Evolutionary conservation across 73 alveolate species (phyloP), one percentile per base, ranked within the genome.

Genomic region (Tetrahymena elliotti): DNA sequence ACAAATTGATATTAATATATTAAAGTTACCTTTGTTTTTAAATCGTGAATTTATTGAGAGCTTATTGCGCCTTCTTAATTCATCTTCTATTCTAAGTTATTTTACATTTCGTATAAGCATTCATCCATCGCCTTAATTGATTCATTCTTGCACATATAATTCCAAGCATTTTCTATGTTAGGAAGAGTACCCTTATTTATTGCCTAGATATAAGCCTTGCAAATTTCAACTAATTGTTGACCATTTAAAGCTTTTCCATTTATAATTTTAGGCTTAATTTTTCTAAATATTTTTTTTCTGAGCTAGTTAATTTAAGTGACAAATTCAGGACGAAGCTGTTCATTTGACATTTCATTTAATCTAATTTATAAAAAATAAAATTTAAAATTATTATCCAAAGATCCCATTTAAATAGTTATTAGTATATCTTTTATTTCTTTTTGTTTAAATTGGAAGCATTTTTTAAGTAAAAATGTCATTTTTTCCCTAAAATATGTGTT

Each of bases 131-230:
- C 97, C 95, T 98, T 98, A 33, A 98, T 93, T 84, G 99, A 97
- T 95, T 99, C 99, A 93, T 98, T 97, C 94, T 98, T 96, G 84
- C 99, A 96, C 93, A 99, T 98, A 95, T 99, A 98, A 52, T 98
- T 97, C 99, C 99, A 99, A 38, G 99, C 99, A 95, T 97, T 96
- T 95, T 98, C 99, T 18, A 99, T 98, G 41, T 97, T 97, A 8
- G 99, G 99, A 9, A 99, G 98, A 9, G 98, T 97, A 10, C 99
- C 99, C 84, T 96, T 97, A 95, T 99, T 99, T 13, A 99, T 98
- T 6, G 99, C 97, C 52, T 99, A 97, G 20, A 98, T 97, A 95
- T 98, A 98, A 33, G 99, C 97, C 54, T 96, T 97, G 93, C 98
- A 97, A 68, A 99, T 97, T 38, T 98, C 99, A 4, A 98, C 98